A percentile compares a stretch with the other conserved stretches of the same genome.
These are phyloP conservation scores for Micromonas commoda DNA, from an alignment of 139 green algal species.

Conservation along the genomic window DNA sequence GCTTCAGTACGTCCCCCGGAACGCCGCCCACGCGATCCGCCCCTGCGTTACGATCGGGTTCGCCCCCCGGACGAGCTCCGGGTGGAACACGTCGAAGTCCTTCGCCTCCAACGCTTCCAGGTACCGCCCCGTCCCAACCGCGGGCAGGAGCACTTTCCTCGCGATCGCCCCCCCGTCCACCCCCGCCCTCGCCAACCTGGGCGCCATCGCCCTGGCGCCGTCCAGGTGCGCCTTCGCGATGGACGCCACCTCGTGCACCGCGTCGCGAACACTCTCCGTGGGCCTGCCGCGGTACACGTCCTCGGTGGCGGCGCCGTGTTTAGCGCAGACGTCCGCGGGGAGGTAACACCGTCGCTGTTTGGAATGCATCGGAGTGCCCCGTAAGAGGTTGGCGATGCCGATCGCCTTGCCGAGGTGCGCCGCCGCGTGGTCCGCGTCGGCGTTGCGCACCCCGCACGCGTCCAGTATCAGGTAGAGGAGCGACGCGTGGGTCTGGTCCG, in stretches of 20 bases:
- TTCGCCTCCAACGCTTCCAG: conserved; percentile 23
- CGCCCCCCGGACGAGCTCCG: not conserved
- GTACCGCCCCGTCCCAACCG: conserved; percentile 15
- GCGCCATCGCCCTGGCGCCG: conserved; percentile 22
- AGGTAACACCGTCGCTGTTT: conserved; percentile 30
- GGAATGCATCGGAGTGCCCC: conserved; percentile 24
- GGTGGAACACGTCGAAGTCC: conserved; percentile 27
- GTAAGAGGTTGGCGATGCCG: conserved; percentile 31
- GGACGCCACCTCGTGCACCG: conserved; percentile 28
- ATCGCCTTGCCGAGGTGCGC: conserved; percentile 41
- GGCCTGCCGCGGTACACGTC: conserved; percentile 16
- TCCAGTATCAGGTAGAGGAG: conserved; percentile 37
- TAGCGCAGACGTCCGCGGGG: conserved; percentile 30
- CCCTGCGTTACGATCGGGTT: not conserved
- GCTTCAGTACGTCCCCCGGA: conserved; percentile 4
- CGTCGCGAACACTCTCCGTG: conserved; percentile 28
- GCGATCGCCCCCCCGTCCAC: not conserved
- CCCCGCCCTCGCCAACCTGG: not conserved
- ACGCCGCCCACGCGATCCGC: not conserved
- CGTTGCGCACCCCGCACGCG: conserved; percentile 18
- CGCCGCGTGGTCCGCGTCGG: conserved; percentile 38
- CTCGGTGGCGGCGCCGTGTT: conserved; percentile 17
- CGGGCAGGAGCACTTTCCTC: conserved; percentile 21
- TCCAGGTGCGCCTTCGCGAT: conserved; percentile 34
- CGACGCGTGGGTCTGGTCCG: conserved; percentile 28